phyloP scores from a whole-genome alignment of 441 rosid genomes.

The Isatis lusitanica region DNA sequence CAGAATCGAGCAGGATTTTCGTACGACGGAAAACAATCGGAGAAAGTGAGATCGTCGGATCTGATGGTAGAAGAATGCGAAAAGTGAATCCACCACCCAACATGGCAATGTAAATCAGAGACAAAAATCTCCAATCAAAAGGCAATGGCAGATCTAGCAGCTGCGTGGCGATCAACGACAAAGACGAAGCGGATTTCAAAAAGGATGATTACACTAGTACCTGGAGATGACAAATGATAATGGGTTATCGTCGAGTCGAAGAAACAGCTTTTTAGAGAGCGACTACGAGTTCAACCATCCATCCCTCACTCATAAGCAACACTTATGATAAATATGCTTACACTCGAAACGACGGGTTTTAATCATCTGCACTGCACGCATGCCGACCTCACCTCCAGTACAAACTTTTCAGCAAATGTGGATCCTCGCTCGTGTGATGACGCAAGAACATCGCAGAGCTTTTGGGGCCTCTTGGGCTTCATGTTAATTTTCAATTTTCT shows the following conservation, averaged over 20 bases:
- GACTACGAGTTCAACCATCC: neutral
- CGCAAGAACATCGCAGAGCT: neutral
- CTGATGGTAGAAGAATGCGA: slow-evolving; percentile 6
- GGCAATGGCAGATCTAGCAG: slow-evolving; percentile 24
- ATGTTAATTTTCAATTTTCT: neutral
- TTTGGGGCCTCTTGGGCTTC: neutral
- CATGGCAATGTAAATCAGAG: slow-evolving; percentile 13
- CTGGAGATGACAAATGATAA: slow-evolving; percentile 20
- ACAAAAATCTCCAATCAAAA: neutral
- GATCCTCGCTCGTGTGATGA: neutral
- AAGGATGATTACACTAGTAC: neutral
- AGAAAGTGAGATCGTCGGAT: slow-evolving; percentile 19
- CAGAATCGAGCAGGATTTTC: neutral
- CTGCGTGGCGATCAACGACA: neutral
- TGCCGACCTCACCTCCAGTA: too few relatives aligned
- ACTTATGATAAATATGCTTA: neutral
- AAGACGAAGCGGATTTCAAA: neutral
- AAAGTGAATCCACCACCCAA: neutral
- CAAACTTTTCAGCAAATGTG: too few relatives aligned
- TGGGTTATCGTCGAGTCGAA: slow-evolving; percentile 22
- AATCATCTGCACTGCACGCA: slow-evolving; percentile 14
- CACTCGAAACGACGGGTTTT: slow-evolving; percentile 9
- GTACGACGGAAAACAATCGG: neutral
- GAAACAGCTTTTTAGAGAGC: slow-evolving; percentile 11
- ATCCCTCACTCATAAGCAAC: neutral